These are phyloP conservation scores for Croton laevigatus DNA, from an alignment of 441 rosid species.

Conservation along the genomic window DNA sequence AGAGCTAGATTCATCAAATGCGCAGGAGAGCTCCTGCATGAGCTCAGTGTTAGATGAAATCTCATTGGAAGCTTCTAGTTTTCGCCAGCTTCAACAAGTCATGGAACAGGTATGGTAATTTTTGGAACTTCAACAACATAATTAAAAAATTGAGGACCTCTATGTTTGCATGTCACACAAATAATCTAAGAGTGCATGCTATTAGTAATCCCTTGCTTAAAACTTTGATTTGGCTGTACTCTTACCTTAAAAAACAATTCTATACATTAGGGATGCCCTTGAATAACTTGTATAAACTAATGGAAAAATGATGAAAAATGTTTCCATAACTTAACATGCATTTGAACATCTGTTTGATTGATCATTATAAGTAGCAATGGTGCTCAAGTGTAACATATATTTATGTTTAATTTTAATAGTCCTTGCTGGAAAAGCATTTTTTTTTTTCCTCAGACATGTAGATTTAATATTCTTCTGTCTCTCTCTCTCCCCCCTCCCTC, in stretches of 20 bases:
- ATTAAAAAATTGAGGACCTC: background rate
- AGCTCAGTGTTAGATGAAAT: slow-evolving; percentile 62
- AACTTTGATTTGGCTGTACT: background rate
- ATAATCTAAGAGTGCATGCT: background rate
- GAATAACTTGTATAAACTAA: background rate
- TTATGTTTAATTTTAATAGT: background rate
- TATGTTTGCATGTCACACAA: background rate
- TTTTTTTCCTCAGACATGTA: background rate
- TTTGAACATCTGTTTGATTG: background rate
- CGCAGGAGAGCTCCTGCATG: slow-evolving; percentile 55
- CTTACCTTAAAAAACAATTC: background rate
- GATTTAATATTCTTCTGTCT: background rate
- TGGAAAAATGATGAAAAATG: background rate
- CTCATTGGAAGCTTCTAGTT: slow-evolving; percentile 78
- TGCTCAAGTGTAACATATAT: background rate
- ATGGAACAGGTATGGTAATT: slow-evolving; percentile 57
- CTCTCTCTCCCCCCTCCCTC: background rate
- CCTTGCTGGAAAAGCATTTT: background rate
- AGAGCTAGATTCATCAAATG: slow-evolving; percentile 49
- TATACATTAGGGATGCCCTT: background rate
- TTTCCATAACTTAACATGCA: background rate
- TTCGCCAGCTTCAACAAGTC: slow-evolving; percentile 80
- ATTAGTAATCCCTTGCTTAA: background rate
- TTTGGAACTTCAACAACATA: background rate
- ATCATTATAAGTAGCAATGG: background rate